A percentile compares a stretch with the other conserved stretches of the same genome.
phyloP scores from a whole-genome alignment of 2,329 filamentous ascomycete species.

The Shiraia sp. region DNA sequence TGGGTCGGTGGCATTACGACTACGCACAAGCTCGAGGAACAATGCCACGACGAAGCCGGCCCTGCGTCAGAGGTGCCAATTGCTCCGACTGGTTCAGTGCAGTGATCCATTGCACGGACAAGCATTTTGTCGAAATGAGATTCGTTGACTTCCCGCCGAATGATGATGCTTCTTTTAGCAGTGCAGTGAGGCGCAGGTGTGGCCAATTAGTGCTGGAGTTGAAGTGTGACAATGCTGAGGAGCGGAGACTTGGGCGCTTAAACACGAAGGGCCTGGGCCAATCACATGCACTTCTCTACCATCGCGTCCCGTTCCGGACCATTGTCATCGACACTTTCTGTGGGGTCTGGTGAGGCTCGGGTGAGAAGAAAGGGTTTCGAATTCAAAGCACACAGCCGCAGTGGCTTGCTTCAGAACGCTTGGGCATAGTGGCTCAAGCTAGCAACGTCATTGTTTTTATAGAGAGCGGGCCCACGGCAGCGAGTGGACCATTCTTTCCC shows the following conservation, averaged over 20 bases:
- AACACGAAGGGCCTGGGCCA: slow-evolving; percentile 17
- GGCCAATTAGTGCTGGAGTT: slow-evolving; percentile 34
- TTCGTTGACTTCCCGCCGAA: slow-evolving; percentile 36
- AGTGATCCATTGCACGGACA: slow-evolving; percentile 25
- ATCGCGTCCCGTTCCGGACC: slow-evolving; percentile 7
- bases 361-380: slow-evolving; percentile 5
- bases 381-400: slow-evolving; percentile 13
- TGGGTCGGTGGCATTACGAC: slow-evolving; percentile 25
- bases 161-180: slow-evolving; percentile 26
- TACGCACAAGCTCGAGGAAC: slow-evolving; percentile 31
- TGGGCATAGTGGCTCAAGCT: no score
- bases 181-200: slow-evolving; percentile 36
- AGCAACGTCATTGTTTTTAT: no score
- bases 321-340: slow-evolving; percentile 10
- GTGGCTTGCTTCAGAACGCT: slow-evolving; percentile 21
- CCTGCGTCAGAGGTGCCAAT: slow-evolving; percentile 25
- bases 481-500: no score
- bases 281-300: slow-evolving; percentile 21
- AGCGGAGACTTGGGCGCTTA: slow-evolving; percentile 37
- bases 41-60: slow-evolving; percentile 15
- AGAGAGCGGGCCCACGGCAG: no score
- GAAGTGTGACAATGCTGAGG: slow-evolving; percentile 32
- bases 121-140: slow-evolving; percentile 27
- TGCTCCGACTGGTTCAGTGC: slow-evolving; percentile 32
- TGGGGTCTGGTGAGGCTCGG: slow-evolving; percentile 13